Conservation (phyloP, 441 rosid species). For the Croton setiger region DNA sequence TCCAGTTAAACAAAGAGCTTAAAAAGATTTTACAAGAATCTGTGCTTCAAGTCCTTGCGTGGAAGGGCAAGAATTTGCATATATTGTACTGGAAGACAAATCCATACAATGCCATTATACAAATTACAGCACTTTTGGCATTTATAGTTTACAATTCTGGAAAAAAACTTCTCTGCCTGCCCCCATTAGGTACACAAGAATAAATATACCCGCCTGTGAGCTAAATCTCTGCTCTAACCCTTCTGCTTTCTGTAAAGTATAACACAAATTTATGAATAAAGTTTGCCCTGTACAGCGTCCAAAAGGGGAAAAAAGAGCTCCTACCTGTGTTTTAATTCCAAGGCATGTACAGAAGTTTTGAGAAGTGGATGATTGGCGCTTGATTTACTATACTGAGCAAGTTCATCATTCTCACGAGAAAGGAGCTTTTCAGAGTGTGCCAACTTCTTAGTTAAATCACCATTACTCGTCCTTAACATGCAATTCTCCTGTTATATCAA, state of each 20-base stretch:
- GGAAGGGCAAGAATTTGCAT: too few species aligned
- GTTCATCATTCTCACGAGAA: constrained; percentile 50
- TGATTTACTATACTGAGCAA: constrained; percentile 46
- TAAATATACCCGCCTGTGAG: neutral
- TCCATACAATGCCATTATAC: too few species aligned
- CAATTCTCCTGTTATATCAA: constrained; percentile 46
- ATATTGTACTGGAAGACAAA: too few species aligned
- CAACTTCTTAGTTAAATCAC: constrained; percentile 40
- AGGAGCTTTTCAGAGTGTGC: constrained; percentile 56
- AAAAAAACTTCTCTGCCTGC: too few species aligned
- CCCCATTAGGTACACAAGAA: neutral
- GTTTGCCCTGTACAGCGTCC: neutral
- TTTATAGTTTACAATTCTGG: too few species aligned
- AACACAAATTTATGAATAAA: neutral
- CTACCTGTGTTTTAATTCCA: constrained; percentile 34
- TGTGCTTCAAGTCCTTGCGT: too few species aligned
- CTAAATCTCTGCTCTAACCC: neutral
- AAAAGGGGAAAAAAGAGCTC: too few species aligned
- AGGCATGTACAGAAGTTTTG: constrained; percentile 35
- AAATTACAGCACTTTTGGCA: too few species aligned
- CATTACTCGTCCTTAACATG: constrained; percentile 31
- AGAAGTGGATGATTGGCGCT: constrained; percentile 32
- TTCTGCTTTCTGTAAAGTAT: neutral
- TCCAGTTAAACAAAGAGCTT: too few species aligned
- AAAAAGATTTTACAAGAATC: too few species aligned